A percentile compares a stretch with the other conserved stretches of the same genome.
These are phyloP conservation scores for Protea cynaroides DNA, from an alignment of 164 flowering plant species.

Conservation along the genomic window DNA sequence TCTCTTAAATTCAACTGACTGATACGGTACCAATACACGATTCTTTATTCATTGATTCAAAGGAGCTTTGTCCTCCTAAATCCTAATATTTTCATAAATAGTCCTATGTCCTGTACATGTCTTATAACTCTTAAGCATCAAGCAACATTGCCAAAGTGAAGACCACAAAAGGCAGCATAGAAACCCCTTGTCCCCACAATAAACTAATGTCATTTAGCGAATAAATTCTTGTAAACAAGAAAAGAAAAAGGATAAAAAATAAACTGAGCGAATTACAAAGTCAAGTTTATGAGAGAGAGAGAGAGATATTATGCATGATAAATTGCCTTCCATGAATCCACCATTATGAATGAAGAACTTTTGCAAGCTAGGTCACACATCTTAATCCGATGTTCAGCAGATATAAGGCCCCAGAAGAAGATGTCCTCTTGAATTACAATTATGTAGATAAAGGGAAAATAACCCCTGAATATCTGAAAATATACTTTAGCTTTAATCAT, in stretches of 20 bases:
- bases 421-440: background rate
- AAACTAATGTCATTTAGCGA: too few species aligned
- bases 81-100: background rate
- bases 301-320: background rate
- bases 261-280: too few species aligned
- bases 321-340: slow-evolving; percentile 92
- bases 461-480: background rate
- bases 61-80: background rate
- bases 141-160: background rate
- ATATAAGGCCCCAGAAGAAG: slow-evolving; percentile 52
- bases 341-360: slow-evolving; percentile 84
- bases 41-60: too few species aligned
- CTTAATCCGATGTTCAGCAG: slow-evolving; percentile 69
- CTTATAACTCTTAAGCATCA: background rate
- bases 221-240: too few species aligned
- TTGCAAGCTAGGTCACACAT: slow-evolving; percentile 73
- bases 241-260: too few species aligned
- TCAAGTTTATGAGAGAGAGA: background rate
- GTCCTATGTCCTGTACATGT: background rate
- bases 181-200: too few species aligned
- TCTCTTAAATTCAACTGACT: too few species aligned
- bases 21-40: too few species aligned
- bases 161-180: too few species aligned
- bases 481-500: too few species aligned
- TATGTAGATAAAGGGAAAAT: background rate